These are phyloP conservation scores for Agastache rugosa DNA, from an alignment of 257 asterid species.

Conservation along the genomic window DNA sequence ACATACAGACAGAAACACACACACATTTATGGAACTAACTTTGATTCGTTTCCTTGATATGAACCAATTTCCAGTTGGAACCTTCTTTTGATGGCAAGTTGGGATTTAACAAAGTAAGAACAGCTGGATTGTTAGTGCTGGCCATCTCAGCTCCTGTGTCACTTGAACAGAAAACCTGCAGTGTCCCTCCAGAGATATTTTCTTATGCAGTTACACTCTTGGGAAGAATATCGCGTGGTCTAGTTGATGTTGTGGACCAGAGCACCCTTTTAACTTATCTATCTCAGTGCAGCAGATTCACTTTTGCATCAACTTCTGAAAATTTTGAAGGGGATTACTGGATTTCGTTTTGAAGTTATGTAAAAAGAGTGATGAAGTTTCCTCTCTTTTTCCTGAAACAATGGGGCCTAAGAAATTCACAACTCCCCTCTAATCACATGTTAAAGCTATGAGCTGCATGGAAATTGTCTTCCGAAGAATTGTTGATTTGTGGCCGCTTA, in stretches of 20 bases:
- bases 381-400: constrained; percentile 37
- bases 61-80: constrained; percentile 64
- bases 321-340: constrained; percentile 50
- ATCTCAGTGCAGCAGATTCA: constrained; percentile 79
- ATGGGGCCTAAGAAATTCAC: constrained; percentile 42
- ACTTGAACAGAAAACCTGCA: constrained; percentile 58
- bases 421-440: constrained; percentile 37
- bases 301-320: constrained; percentile 56
- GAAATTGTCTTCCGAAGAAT: constrained; percentile 50
- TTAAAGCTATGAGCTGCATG: constrained; percentile 42
- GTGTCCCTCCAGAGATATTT: constrained; percentile 71
- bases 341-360: constrained; percentile 41
- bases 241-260: constrained; percentile 59
- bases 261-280: constrained; percentile 66
- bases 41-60: constrained; percentile 30
- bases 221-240: constrained; percentile 67
- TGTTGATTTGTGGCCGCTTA: constrained; percentile 67
- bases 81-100: constrained; percentile 70
- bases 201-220: constrained; percentile 83
- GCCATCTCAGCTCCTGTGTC: constrained; percentile 91
- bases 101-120: constrained; percentile 54
- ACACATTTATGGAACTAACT: not conserved
- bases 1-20: not conserved
- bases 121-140: constrained; percentile 67
- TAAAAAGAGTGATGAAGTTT: constrained; percentile 39